Base-by-base conservation (phyloP, 1,284 basidiomycete genomes). In the Ceratobasidium sp. region DNA sequence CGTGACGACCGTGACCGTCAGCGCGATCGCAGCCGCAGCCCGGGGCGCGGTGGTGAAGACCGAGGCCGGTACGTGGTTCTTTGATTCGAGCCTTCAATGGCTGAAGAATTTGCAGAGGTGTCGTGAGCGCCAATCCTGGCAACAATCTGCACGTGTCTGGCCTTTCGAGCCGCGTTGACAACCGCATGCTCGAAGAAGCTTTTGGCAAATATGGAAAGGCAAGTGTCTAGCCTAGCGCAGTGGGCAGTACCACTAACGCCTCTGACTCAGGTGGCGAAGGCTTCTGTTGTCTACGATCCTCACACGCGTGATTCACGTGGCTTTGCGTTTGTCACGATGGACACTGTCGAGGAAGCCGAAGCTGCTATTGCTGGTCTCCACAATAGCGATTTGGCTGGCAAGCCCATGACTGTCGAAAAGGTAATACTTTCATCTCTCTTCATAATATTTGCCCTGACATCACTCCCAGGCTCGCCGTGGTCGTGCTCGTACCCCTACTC, bases 261-360 rank as follows among this genome's bases (percentile, higher is more conserved):
- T 71, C 43, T 62, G 53, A 4, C n/a, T 71, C 52, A 93, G 92
- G 90, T 93, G 75, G 86, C 91, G 78, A 93, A 97, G 81, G 93
- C 92, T 43, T 92, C 94, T 73, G 91, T 98, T 81, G 97, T 98
- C 93, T 92, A 92, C 79, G 97, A 99, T 83, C 97, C 97, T 32
- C 97, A 98, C 83, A 91, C 92, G 75, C 91, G 94, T 79, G 97
- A 98, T 79, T 96, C 95, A 71, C 93, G 97, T 78, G 96, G 97
- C 45, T 98, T 99, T 78, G 97, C 94, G 50, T 99, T 99, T 81
- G 97, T 99, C 78, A 98, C 95, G 72, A 96, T 97, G 91, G 94
- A 96, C 80, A 87, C 87, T 48, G 81, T 78, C 53, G 94, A 96
- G 77, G 96, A 97, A 78, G 97, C 96, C 6, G 93, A 97, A 70